These are phyloP conservation scores for Middelhovenomyces tepae DNA, from an alignment of 805 yeast genomes.

Conservation along the genomic window DNA sequence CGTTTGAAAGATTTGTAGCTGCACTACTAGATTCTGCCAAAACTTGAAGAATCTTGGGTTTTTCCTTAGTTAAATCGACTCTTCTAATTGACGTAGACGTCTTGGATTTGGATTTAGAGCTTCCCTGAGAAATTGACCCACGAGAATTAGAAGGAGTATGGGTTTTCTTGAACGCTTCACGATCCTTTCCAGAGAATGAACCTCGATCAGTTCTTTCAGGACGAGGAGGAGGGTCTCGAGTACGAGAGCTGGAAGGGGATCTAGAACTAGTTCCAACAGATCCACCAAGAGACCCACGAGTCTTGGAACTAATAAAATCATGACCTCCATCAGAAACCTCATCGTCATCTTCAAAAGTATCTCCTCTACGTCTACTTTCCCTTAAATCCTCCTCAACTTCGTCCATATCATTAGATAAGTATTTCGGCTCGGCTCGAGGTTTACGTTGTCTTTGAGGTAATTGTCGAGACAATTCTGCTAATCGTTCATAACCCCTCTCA, in stretches of 20 bases:
- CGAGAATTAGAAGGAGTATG: too few relatives aligned
- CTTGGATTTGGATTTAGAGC: constrained; percentile 15
- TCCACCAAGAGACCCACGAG: not conserved
- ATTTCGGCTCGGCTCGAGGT: constrained; percentile 20
- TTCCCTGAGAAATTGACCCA: constrained; percentile 5
- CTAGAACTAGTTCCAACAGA: not conserved
- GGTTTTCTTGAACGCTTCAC: too few relatives aligned
- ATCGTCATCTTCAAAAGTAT: constrained; percentile 16
- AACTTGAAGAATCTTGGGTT: constrained; percentile 57
- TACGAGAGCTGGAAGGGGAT: not conserved
- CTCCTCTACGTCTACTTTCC: constrained; percentile 7
- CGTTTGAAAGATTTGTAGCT: constrained; percentile 60
- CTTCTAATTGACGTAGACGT: constrained; percentile 6
- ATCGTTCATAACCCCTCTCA: constrained; percentile 38
- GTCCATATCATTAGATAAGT: constrained; percentile 15
- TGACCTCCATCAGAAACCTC: constrained; percentile 17
- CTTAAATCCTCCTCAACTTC: constrained; percentile 14
- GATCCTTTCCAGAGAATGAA: too few relatives aligned
- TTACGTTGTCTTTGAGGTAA: constrained; percentile 31
- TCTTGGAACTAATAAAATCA: too few relatives aligned
- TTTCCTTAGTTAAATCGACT: constrained; percentile 46
- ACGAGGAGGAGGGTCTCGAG: not conserved
- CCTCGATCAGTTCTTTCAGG: not conserved
- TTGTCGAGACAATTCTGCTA: constrained; percentile 39
- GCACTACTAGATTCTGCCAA: constrained; percentile 71